Base-by-base conservation (phyloP, 148 eudicot genomes). In the Fagopyrum esculentum region DNA sequence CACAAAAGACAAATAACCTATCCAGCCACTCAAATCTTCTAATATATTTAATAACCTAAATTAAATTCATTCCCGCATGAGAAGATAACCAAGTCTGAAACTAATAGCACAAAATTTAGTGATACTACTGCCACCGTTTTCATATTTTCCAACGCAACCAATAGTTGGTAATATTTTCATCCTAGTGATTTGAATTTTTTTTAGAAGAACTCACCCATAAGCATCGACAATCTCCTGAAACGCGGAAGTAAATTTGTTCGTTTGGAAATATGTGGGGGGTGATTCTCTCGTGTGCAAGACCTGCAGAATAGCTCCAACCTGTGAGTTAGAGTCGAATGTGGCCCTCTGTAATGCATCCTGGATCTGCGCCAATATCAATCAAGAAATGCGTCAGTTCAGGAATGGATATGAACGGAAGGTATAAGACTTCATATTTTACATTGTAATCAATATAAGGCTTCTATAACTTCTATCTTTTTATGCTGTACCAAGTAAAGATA, bases 211-310 rank as follows among this genome's bases (percentile, higher is more conserved):
- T 92, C 76, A 92, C 97, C 98, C 98, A 82, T 95, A 95, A 48
- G 98, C 93, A 84, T 95, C 98, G 74, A 95, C 97, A 79, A 95
- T 95, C 75, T 86, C 97, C 82, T 95, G 97, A 76, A 84, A 90
- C 61, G 97, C 78, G 75, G 83, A 64, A 26, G 96, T 95, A 80
- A 95, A 87, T 77, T 95, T 95, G 82, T 92, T 95, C 75, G 98
- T 95, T 77, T 75, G 83, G 43, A 92, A 95, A 77, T 87, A 95
- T 43, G 98, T 95, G 59, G 98, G 97, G 15, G 98, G 98, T 29
- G 83, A 84, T 82, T 95, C 98, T 77, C 84, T 93, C 69, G 97
- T 92, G 73, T 78, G 78, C 83, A 95, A 77, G 83, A 92, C 87
- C 84, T 85, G 97, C 80, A 95, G 86, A 73, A 95, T 92, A 43